Percentiles rank a stretch among this genome's conserved stretches.
Evolutionary conservation across 345 rosid species (phyloP).

Genomic region (Salix arbutifolia): DNA sequence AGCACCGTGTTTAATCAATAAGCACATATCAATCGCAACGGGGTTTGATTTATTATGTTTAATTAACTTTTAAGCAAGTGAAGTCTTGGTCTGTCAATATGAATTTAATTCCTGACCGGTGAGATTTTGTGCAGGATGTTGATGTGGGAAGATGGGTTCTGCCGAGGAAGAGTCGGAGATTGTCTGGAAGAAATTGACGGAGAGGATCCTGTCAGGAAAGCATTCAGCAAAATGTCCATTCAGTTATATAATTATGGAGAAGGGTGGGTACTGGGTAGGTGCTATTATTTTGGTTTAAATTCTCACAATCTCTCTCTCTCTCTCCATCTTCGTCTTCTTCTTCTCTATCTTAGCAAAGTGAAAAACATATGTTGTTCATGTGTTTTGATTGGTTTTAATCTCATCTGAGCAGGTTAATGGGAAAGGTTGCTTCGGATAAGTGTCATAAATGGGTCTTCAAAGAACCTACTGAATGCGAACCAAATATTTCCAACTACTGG

Average conservation of each 20-base stretch:
- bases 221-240: conserved; percentile 99
- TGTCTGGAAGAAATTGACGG: conserved; percentile 77
- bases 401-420: conserved; percentile 72
- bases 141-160: conserved; percentile 99
- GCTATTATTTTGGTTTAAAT: conserved; percentile 27
- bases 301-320: not conserved
- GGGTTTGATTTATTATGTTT: conserved; percentile 4
- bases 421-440: conserved; percentile 99
- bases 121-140: conserved; percentile 64
- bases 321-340: not conserved
- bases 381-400: conserved; percentile 10
- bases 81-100: not conserved
- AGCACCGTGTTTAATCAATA: not conserved
- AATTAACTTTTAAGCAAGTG: not conserved
- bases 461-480: conserved; percentile 92
- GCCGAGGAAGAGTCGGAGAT: conserved; percentile 75
- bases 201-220: conserved; percentile 92
- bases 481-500: conserved; percentile 95
- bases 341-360: not conserved
- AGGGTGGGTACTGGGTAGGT: conserved; percentile 99
- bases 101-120: not conserved
- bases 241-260: conserved; percentile 99
- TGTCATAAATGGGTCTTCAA: conserved; percentile 99
- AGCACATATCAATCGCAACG: not conserved
- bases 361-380: not conserved